These are phyloP conservation scores for Arthroderma uncinatum DNA, from an alignment of 2,329 filamentous ascomycete species.

Conservation along the genomic window DNA sequence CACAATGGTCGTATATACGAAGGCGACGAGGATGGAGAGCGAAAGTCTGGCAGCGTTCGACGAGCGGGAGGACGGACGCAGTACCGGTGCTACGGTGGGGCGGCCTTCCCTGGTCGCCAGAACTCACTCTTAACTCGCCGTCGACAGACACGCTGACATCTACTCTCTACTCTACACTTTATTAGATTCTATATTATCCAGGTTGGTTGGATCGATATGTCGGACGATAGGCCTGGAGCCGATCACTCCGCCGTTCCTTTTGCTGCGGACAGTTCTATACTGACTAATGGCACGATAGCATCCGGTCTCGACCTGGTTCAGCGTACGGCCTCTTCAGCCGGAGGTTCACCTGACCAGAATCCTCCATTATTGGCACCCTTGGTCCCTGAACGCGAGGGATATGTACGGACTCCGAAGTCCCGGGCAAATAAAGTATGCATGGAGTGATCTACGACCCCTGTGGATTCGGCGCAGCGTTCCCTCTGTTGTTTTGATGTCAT, in stretches of 20 bases:
- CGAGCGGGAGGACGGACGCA: conserved; percentile 1
- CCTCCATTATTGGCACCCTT: too few relatives aligned
- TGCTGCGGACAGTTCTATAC: background rate
- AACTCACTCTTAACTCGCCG: background rate
- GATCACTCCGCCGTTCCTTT: background rate
- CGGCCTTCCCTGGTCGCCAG: background rate
- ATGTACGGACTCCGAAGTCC: too few relatives aligned
- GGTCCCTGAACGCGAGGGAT: too few relatives aligned
- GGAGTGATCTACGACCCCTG: too few relatives aligned
- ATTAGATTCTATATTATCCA: too few relatives aligned
- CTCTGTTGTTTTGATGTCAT: too few relatives aligned
- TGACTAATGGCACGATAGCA: background rate
- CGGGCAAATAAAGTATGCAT: too few relatives aligned
- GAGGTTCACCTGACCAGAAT: too few relatives aligned
- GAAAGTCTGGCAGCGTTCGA: background rate
- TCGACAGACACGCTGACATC: background rate
- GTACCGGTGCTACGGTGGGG: conserved; percentile 1
- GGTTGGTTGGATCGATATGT: too few relatives aligned
- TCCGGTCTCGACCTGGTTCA: background rate
- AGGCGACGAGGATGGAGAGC: background rate
- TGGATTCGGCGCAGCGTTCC: too few relatives aligned
- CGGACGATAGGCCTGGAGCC: too few relatives aligned
- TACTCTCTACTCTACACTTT: too few relatives aligned
- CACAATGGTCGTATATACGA: background rate
- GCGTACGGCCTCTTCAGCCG: background rate